Evolutionary conservation across 2,329 filamentous ascomycete species (phyloP), one percentile per base, ranked within the genome.

Genomic region (Tricladium varicosporioides): DNA sequence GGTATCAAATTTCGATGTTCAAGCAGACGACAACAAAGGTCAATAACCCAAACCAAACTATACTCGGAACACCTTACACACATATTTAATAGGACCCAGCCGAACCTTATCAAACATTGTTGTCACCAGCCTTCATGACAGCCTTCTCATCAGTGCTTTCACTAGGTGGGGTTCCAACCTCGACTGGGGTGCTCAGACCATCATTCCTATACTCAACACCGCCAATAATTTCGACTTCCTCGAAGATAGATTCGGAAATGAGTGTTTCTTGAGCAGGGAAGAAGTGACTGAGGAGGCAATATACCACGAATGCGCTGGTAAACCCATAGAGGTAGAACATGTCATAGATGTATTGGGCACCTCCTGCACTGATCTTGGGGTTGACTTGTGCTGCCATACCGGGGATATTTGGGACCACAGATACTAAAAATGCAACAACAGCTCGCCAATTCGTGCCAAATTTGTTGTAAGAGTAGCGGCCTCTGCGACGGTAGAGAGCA

Each of bases 271-370:
- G 56, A 5, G 65, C 65, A 1, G 72, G 72, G 53, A 69, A 73
- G 59, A 73, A 68, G 44, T 69, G 58, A 27, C 63, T 67, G 18
- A 72, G 60, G 1, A 59, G 42, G 13, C 49, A 59, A 50, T 75
- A 75, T 4, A 71, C 52, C 4, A 69, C 50, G 49, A 74, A 73
- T 0, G 71, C 70, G 40, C 67, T 69, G 3, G 64, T 69, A 61
- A 73, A 75, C 4, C 73, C 72, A 61, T 70, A 73, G 5, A 73
- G 66, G 46, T 73, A 74, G 52, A 71, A 70, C 63, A 73, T 70
- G 57, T 70, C 66, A 53, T 72, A 72, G 40, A 73, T 60, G 47
- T 72, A 69, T 32, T 67, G 60, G 16, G 62, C 68, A 40, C 67
- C 67, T 33, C 67, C 66, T 50, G 75, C 69, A n/a, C 59, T 51